Evolutionary conservation across 441 rosid genomes (phyloP).

Genomic region (Croton laevigatus): DNA sequence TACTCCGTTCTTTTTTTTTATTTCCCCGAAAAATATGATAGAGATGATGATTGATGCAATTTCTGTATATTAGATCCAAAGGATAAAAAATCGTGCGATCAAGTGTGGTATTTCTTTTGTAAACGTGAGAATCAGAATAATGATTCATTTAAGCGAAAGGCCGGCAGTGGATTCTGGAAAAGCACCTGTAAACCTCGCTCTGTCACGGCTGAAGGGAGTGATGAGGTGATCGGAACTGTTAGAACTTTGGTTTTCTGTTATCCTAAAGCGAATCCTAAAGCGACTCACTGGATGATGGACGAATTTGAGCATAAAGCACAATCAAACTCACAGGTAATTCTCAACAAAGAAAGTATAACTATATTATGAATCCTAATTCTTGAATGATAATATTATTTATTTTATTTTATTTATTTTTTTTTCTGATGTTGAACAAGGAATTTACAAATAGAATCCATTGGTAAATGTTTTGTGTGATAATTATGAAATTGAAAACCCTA

Average conservation of each 20-base stretch:
- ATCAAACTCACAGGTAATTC: conserved; percentile 15
- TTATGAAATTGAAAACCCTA: background rate
- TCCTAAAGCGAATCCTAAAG: background rate
- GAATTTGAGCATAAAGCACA: conserved; percentile 4
- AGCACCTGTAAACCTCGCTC: conserved; percentile 33
- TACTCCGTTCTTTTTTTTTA: no score
- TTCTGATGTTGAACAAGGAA: background rate
- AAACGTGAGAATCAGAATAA: conserved; percentile 22
- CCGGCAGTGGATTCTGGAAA: conserved; percentile 46
- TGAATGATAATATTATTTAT: background rate
- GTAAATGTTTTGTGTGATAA: background rate
- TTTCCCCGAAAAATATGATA: no score
- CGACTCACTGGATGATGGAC: conserved; percentile 4
- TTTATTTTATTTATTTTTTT: background rate
- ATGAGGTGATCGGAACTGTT: background rate
- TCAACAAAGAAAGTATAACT: background rate
- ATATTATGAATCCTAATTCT: no score
- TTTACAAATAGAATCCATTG: background rate
- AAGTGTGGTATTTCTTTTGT: conserved; percentile 42
- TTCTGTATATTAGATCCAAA: no score
- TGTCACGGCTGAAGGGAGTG: conserved; percentile 14
- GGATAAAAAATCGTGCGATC: conserved; percentile 18
- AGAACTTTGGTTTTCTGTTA: conserved; percentile 13
- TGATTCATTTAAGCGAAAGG: conserved; percentile 23
- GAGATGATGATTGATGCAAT: no score